A percentile compares a stretch with the other conserved stretches of the same genome.
phyloP scores from a whole-genome alignment of 1,139 yeast genomes.

The Kluyveromyces sp. region DNA sequence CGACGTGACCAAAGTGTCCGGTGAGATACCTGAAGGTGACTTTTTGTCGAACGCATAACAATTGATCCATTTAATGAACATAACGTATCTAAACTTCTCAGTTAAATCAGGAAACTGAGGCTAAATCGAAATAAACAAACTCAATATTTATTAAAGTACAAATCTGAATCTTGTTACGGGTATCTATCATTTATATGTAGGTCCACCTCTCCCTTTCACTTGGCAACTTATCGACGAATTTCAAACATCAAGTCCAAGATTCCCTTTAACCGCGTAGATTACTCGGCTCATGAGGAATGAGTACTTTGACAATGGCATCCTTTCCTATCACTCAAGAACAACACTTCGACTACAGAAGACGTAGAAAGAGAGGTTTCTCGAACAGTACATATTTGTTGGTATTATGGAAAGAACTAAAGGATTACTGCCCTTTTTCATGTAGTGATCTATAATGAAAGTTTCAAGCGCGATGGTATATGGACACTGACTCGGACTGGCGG shows the following conservation, averaged over 20 bases:
- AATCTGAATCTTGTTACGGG: too few species aligned
- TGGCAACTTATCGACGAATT: too few species aligned
- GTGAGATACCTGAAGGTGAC: not conserved
- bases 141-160: not conserved
- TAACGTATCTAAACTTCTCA: constrained; percentile 2
- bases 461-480: not conserved
- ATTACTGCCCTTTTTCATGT: too few species aligned
- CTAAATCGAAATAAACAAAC: constrained; percentile 1
- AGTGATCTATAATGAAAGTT: not conserved
- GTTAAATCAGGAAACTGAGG: not conserved
- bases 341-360: not conserved
- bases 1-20: not conserved
- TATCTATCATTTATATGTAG: not conserved
- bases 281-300: too few species aligned
- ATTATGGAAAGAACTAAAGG: not conserved
- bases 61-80: constrained; percentile 7
- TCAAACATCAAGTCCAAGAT: too few species aligned
- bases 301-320: too few species aligned
- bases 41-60: not conserved
- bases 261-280: too few species aligned
- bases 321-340: too few species aligned
- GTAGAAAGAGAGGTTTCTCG: not conserved
- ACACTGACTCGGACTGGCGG: not conserved
- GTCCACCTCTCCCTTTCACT: too few species aligned
- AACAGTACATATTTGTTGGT: not conserved